These are phyloP conservation scores for Scheffersomyces amazonensis DNA, from an alignment of 805 yeast genomes.

Conservation along the genomic window DNA sequence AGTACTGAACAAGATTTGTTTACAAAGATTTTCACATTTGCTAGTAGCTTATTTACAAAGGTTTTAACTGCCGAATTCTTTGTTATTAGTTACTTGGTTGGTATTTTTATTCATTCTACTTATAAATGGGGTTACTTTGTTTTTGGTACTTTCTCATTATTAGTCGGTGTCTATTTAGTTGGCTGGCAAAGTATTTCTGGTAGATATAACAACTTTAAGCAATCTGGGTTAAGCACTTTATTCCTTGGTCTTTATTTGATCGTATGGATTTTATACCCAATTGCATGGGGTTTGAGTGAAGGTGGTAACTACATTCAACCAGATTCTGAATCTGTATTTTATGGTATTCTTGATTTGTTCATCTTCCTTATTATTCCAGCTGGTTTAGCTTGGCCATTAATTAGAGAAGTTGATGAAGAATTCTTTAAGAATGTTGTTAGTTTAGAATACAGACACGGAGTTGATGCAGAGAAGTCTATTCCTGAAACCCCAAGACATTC, in stretches of 20 bases:
- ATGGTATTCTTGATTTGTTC: conserved; percentile 55
- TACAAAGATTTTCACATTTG: conserved; percentile 23
- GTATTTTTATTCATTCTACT: conserved; percentile 49
- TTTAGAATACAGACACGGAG: background rate
- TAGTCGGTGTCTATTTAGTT: conserved; percentile 37
- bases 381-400: conserved; percentile 26
- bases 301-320: conserved; percentile 63
- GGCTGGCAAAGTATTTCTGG: conserved; percentile 3
- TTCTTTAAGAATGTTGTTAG: conserved; percentile 15
- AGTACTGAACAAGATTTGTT: conserved; percentile 28
- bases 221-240: background rate
- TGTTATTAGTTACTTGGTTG: conserved; percentile 55
- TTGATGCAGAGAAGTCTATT: conserved; percentile 6
- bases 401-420: conserved; percentile 22
- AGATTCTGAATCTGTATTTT: conserved; percentile 57
- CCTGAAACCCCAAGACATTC: conserved; percentile 36
- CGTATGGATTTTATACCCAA: conserved; percentile 48
- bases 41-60: conserved; percentile 40
- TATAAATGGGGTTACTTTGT: conserved; percentile 72
- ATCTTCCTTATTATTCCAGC: conserved; percentile 43
- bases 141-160: conserved; percentile 45
- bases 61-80: conserved; percentile 44
- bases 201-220: background rate
- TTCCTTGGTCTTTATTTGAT: conserved; percentile 31
- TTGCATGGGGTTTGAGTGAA: conserved; percentile 53